Conservation (phyloP, 2,329 filamentous ascomycete species). For the Fusarium cyanostomum region DNA sequence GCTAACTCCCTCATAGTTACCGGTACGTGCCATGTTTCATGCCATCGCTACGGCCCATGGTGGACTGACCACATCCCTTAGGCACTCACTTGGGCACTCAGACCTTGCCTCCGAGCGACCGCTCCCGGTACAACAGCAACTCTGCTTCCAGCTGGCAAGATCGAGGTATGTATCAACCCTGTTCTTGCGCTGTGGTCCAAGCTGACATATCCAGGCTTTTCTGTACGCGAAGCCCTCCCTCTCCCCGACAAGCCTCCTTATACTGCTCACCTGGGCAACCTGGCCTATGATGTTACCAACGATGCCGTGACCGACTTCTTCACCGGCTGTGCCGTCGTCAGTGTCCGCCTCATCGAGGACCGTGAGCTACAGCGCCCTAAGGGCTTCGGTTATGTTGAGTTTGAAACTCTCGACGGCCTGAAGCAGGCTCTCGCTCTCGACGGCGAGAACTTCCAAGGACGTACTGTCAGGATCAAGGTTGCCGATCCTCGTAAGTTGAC, state of each 20-base stretch:
- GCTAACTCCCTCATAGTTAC: constrained; percentile 48
- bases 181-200: neutral
- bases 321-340: constrained; percentile 82
- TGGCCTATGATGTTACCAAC: constrained; percentile 91
- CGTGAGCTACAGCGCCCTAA: constrained; percentile 93
- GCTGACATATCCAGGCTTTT: constrained; percentile 59
- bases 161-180: constrained; percentile 50
- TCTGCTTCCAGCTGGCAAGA: constrained; percentile 54
- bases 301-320: constrained; percentile 90
- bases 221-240: constrained; percentile 77
- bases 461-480: constrained; percentile 91
- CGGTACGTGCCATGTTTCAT: constrained; percentile 45
- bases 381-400: constrained; percentile 98
- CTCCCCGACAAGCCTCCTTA: constrained; percentile 93
- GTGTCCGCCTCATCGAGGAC: constrained; percentile 96
- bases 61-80: constrained; percentile 44
- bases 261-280: constrained; percentile 95
- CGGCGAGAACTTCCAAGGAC: constrained; percentile 83
- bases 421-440: constrained; percentile 90
- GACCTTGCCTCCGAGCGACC: constrained; percentile 62
- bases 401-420: constrained; percentile 84
- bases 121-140: constrained; percentile 48
- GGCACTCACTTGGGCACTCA: constrained; percentile 69
- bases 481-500: constrained; percentile 88
- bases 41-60: constrained; percentile 17